Base-by-base conservation (phyloP, 2,329 filamentous ascomycete genomes). In the Ascocoryne sarcoides region DNA sequence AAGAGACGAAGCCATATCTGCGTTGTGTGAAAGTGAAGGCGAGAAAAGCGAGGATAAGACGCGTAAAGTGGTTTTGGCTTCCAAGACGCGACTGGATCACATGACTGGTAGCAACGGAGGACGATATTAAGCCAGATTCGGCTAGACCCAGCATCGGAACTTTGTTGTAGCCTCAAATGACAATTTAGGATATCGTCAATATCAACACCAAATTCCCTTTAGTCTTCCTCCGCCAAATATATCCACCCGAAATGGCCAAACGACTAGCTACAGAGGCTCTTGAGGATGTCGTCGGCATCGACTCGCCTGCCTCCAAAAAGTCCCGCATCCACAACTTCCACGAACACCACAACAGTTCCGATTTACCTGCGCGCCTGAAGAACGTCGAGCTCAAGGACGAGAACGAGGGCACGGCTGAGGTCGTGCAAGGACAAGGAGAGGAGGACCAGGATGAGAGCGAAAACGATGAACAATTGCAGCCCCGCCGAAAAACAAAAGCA, bases 221-320 rank as follows among this genome's bases (percentile, higher is more conserved):
- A n/a, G n/a, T n/a, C n/a, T n/a, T n/a, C n/a, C n/a, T n/a, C n/a
- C n/a, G n/a, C n/a, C n/a, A n/a, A n/a, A n/a, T n/a, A n/a, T 26
- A 26, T 7, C 23, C 15, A 18, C 23, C 29, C 31, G 43, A 23
- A 14, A 67, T 67, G 68, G 62, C 65, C 39, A 80, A 82, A 63
- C 70, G 77, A 45, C 70, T 71, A 42, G 77, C 76, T 41, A 69
- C 71, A 20, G 75, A 80, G 58, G 66, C 74, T 31, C 66, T 81
- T 29, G 76, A 79, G 28, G 73, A 78, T 46, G 59, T 75, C 32
- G 60, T 62, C 28, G 73, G 66, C 40, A 59, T 70, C 42, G 71
- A 66, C 36, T 79, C 76, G 21, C 76, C 76, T 3, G 71, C 69
- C 21, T 73, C 73, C 16, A 82, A 79, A 60, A 71, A 65, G 50